These are phyloP conservation scores for Geotrichum carabidarum DNA, from an alignment of 1,139 yeast species.

Conservation along the genomic window DNA sequence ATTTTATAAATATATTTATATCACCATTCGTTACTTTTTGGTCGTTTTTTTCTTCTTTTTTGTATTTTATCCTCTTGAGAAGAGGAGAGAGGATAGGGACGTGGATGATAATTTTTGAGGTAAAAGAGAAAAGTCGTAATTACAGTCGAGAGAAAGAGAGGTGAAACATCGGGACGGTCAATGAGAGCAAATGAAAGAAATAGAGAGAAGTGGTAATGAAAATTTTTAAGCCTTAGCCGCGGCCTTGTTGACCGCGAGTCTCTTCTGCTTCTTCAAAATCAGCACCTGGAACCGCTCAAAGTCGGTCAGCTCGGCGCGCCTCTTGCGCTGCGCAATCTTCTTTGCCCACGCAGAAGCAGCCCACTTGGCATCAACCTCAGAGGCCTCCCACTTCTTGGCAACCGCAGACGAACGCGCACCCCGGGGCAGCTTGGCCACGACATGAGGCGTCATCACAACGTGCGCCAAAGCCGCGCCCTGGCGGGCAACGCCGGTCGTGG, in stretches of 20 bases:
- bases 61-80: background rate
- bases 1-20: background rate
- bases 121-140: background rate
- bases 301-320: constrained; percentile 86
- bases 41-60: background rate
- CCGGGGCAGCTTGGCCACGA: constrained; percentile 81
- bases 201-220: background rate
- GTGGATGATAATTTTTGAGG: too few species aligned
- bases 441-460: constrained; percentile 89
- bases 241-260: constrained; percentile 40
- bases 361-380: constrained; percentile 88
- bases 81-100: background rate
- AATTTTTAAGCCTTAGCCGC: constrained; percentile 3
- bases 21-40: constrained; percentile 3
- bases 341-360: constrained; percentile 93
- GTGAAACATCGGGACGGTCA: background rate
- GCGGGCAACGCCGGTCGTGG: constrained; percentile 79
- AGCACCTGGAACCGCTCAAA: constrained; percentile 82
- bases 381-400: constrained; percentile 89
- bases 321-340: constrained; percentile 92
- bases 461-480: constrained; percentile 84
- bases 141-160: background rate
- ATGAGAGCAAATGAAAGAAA: background rate
- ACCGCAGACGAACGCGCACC: constrained; percentile 86
- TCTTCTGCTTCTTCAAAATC: constrained; percentile 95